A percentile compares a stretch with the other conserved stretches of the same genome.
These are phyloP conservation scores for Myochromella boudieri DNA, from an alignment of 768 basidiomycete species.

Conservation along the genomic window DNA sequence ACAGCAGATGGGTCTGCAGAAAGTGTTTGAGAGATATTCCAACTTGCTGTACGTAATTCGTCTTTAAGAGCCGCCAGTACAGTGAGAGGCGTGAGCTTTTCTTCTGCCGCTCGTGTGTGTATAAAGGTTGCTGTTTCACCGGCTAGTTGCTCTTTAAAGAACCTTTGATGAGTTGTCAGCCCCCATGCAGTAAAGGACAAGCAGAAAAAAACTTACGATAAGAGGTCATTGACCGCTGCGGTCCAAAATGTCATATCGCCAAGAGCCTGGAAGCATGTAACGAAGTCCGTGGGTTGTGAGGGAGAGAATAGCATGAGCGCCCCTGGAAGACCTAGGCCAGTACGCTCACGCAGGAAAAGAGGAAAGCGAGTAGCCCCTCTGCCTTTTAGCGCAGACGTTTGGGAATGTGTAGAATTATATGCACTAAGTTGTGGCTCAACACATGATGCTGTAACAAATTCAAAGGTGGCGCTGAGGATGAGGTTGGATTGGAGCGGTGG, in stretches of 20 bases:
- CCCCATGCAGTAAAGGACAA: neutral
- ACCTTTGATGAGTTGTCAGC: constrained; percentile 4
- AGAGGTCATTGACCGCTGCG: constrained; percentile 5
- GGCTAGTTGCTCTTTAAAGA: constrained; percentile 19
- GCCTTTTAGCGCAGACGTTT: neutral
- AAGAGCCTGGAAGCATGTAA: constrained; percentile 5
- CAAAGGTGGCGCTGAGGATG: neutral
- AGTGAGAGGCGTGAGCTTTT: constrained; percentile 1
- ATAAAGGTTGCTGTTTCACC: constrained; percentile 19
- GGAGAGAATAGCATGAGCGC: constrained; percentile 8
- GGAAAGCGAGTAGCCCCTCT: constrained; percentile 1
- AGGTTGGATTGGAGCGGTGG: neutral
- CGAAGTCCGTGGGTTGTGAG: neutral
- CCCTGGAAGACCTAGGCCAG: constrained; percentile 2
- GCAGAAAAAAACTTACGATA: constrained; percentile 3
- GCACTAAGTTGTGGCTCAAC: neutral
- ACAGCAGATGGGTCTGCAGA: constrained; percentile 2
- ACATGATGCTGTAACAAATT: neutral
- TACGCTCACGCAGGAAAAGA: constrained; percentile 6
- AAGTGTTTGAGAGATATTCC: constrained; percentile 1
- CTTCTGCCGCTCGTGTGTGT: constrained; percentile 8
- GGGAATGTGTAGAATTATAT: neutral
- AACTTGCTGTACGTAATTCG: constrained; percentile 9
- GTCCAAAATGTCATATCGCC: constrained; percentile 12
- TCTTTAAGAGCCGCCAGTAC: constrained; percentile 15